Conservation (phyloP, 352 stramenopile species). For the Phytopythium vexans region DNA sequence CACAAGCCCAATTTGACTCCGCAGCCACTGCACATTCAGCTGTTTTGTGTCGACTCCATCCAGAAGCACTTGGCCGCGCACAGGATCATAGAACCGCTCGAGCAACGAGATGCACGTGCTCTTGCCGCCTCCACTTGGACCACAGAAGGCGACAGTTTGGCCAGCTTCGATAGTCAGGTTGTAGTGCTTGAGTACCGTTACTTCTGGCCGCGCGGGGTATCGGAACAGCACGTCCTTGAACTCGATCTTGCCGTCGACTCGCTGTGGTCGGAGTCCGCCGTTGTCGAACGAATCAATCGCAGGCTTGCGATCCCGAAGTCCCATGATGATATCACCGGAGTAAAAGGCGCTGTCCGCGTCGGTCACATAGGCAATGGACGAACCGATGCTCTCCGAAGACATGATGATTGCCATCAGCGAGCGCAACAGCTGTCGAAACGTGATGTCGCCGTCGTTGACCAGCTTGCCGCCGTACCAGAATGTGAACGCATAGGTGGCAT, state of each 20-base stretch:
- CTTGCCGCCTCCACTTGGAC: constrained; percentile 32
- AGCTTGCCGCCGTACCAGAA: constrained; percentile 60
- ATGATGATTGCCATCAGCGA: constrained; percentile 50
- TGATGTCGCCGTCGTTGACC: constrained; percentile 28
- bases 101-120: constrained; percentile 31
- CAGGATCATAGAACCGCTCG: constrained; percentile 42
- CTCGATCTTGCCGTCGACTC: constrained; percentile 23
- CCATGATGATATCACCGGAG: constrained; percentile 14
- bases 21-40: constrained; percentile 36
- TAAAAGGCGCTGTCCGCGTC: constrained; percentile 21
- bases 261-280: constrained; percentile 8
- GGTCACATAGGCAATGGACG: constrained; percentile 16
- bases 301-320: constrained; percentile 8
- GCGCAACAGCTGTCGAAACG: constrained; percentile 36
- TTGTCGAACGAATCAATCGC: constrained; percentile 25
- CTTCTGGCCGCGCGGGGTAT: constrained; percentile 33
- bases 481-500: constrained; percentile 37
- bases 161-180: constrained; percentile 28
- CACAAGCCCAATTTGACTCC: constrained; percentile 24
- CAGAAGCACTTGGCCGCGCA: constrained; percentile 21
- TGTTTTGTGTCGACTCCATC: constrained; percentile 28
- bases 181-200: constrained; percentile 24
- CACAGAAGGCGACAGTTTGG: constrained; percentile 35
- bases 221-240: constrained; percentile 32
- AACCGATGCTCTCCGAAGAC: constrained; percentile 24